Base-by-base conservation (phyloP, 441 rosid genomes). In the Gossypium schwendimanii region DNA sequence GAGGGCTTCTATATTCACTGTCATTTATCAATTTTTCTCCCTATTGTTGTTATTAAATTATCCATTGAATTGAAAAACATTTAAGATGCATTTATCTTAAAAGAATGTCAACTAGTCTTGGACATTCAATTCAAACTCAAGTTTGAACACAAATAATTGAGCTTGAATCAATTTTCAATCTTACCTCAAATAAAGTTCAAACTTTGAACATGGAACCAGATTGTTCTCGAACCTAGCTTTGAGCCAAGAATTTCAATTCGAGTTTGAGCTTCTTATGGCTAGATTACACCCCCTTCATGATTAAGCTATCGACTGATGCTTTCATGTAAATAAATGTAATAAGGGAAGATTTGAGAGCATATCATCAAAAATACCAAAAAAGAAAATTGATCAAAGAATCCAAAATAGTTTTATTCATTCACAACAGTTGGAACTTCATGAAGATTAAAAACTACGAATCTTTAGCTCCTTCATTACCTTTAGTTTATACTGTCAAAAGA, bases 401-500 rank as follows among this genome's bases (percentile, higher is more conserved):
- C 5, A 20, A 20, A 54, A 18, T 18, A 54, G 24, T 54, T 31
- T 31, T 54, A 54, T 9, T 20, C 60, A 54, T 18, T 54, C 59
- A 54, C 10, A 54, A 54, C 60, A 54, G 28, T 54, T 54, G 59
- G 20, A 54, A 20, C 36, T 54, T 54, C 10, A 11, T 2, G 63
- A 76, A 72, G 69, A 45, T 47, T 45, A 11, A 77, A 71, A 80
- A 72, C 59, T 64, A 80, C 24, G 65, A 76, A 82, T 73, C 14
- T 79, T 80, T 78, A 60, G 63, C 69, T 49, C 62, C 77, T 41
- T 73, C 57, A 21, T 41, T 50, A 70, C 76, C 79, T 81, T 77
- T 76, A 31, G 55, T 75, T 72, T 75, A 65, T 81, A 73, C 72
- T 54, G 78, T 76, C 83, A 76, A 64, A 67, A 58, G 69, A 60